These are phyloP conservation scores for Pugionium dolabratum DNA, from an alignment of 345 rosid species.

Conservation along the genomic window DNA sequence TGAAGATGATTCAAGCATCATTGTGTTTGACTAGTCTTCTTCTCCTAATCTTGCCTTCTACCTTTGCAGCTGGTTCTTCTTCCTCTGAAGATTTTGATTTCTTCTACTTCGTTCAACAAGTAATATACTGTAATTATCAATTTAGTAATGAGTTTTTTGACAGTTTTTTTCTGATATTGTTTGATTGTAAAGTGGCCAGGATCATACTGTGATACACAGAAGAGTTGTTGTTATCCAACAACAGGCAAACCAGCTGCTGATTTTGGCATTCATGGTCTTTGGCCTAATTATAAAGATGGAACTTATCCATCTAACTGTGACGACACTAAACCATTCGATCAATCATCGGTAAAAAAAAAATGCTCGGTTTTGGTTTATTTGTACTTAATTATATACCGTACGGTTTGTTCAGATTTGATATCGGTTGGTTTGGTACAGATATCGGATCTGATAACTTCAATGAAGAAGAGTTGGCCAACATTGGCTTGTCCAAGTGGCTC, in stretches of 20 bases:
- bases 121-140: too few relatives aligned
- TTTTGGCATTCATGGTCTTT: constrained; percentile 90
- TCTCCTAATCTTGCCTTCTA: constrained; percentile 33
- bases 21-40: constrained; percentile 33
- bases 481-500: constrained; percentile 74
- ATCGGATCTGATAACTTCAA: constrained; percentile 52
- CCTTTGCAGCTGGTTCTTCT: constrained; percentile 43
- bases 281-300: constrained; percentile 89
- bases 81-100: constrained; percentile 77
- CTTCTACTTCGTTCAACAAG: constrained; percentile 80
- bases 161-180: neutral
- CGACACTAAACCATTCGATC: constrained; percentile 48
- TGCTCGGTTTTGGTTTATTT: neutral
- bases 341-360: constrained; percentile 47
- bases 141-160: neutral
- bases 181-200: constrained; percentile 83
- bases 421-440: constrained; percentile 44
- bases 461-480: constrained; percentile 79
- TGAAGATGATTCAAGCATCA: constrained; percentile 31
- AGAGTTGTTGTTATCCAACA: constrained; percentile 77
- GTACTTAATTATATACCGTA: neutral
- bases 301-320: constrained; percentile 84
- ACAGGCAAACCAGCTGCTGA: constrained; percentile 89
- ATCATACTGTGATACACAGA: constrained; percentile 72
- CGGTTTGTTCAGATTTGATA: neutral